phyloP scores from a whole-genome alignment of 148 eudicot species.

The Rheum nobile region DNA sequence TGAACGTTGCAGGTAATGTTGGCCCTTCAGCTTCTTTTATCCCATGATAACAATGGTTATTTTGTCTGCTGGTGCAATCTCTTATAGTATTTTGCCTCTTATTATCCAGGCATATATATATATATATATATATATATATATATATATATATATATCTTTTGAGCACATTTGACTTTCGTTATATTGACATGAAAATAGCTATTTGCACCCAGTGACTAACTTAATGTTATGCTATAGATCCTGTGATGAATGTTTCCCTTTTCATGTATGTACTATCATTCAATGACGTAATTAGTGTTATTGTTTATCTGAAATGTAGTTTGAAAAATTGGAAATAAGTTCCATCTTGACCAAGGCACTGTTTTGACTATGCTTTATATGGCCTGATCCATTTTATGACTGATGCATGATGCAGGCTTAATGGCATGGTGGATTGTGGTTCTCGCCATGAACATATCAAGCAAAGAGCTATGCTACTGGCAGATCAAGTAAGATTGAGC shows the following conservation, averaged over 20 bases:
- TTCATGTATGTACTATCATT: neutral
- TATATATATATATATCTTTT: neutral
- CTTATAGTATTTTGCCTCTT: neutral
- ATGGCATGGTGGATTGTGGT: constrained; percentile 93
- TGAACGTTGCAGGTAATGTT: constrained; percentile 77
- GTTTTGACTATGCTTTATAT: neutral
- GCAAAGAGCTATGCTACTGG: constrained; percentile 74
- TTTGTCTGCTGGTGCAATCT: neutral
- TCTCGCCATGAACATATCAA: constrained; percentile 69
- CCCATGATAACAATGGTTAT: neutral
- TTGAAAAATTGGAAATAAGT: neutral
- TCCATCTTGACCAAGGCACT: neutral
- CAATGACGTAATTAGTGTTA: neutral
- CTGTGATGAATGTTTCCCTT: neutral
- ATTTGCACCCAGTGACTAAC: neutral
- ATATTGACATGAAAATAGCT: neutral
- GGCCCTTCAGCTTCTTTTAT: neutral
- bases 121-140: neutral
- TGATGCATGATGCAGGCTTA: constrained; percentile 54
- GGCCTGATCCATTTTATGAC: neutral
- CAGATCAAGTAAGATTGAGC: constrained; percentile 93
- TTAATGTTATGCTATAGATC: neutral
- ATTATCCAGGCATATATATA: neutral
- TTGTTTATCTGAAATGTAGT: neutral
- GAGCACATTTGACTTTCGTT: neutral